A percentile compares a stretch with the other conserved stretches of the same genome.
Evolutionary conservation across 2,329 filamentous ascomycete genomes (phyloP).

Genomic region (Penicillium olsonii): DNA sequence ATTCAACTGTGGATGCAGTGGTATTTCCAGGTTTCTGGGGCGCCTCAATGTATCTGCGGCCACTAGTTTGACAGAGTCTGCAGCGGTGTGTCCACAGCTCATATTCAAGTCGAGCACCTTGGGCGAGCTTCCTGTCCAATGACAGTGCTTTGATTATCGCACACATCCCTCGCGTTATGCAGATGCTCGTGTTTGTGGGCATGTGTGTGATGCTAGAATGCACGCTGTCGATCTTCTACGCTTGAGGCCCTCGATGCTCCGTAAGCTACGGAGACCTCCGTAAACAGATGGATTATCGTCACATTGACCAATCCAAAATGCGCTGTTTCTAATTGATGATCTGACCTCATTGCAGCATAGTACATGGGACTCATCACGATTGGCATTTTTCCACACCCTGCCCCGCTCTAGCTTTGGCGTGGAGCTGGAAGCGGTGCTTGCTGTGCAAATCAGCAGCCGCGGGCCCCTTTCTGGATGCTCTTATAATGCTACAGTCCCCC

Average conservation of each 20-base stretch:
- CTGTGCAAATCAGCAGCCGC: not conserved
- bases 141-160: not conserved
- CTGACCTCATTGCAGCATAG: not conserved
- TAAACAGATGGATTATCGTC: not conserved
- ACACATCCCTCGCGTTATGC: not conserved
- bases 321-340: not conserved
- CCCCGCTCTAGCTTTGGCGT: not conserved
- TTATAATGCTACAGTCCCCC: conserved; percentile 1
- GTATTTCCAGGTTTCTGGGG: too few relatives aligned
- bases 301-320: not conserved
- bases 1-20: too few relatives aligned
- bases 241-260: too few relatives aligned
- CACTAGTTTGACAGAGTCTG: too few relatives aligned
- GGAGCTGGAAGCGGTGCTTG: not conserved
- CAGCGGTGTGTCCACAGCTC: not conserved
- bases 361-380: not conserved
- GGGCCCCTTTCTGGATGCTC: not conserved
- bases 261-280: too few relatives aligned
- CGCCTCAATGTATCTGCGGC: too few relatives aligned
- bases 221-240: too few relatives aligned
- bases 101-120: not conserved
- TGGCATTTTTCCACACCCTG: not conserved
- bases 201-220: too few relatives aligned
- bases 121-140: not conserved
- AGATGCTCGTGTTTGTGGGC: not conserved